phyloP scores from a whole-genome alignment of 129 eudicot species.

The Apium graveolens region DNA sequence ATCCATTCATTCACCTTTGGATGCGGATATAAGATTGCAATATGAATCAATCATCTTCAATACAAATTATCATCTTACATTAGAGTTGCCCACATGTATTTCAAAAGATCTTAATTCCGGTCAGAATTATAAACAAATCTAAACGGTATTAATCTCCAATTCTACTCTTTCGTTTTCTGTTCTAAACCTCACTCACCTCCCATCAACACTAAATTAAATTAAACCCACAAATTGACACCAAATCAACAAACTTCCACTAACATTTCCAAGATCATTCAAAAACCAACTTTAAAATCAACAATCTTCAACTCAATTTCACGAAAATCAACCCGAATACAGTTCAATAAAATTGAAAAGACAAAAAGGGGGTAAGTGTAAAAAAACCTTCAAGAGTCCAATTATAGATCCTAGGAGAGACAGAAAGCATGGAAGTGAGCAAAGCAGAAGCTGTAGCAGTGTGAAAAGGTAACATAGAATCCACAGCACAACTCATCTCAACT shows the following conservation, averaged over 20 bases:
- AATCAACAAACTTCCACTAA: neutral
- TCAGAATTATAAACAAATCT: neutral
- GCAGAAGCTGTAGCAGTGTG: slow-evolving; percentile 93
- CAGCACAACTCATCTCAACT: slow-evolving; percentile 61
- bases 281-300: neutral
- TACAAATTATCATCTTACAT: neutral
- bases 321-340: neutral
- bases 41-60: neutral
- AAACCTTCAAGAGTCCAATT: slow-evolving; percentile 82
- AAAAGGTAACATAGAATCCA: slow-evolving; percentile 62
- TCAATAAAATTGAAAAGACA: neutral
- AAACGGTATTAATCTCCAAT: neutral
- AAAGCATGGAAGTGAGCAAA: slow-evolving; percentile 80
- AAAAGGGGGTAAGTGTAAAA: neutral
- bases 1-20: neutral
- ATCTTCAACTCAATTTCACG: neutral
- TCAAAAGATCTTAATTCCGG: neutral
- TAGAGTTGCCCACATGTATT: neutral
- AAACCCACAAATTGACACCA: neutral
- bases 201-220: neutral
- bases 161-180: neutral
- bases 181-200: neutral
- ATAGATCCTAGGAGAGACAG: slow-evolving; percentile 49
- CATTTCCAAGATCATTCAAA: neutral
- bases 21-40: neutral